Evolutionary conservation across 768 basidiomycete species (phyloP).

Genomic region (Hericium coralloides): DNA sequence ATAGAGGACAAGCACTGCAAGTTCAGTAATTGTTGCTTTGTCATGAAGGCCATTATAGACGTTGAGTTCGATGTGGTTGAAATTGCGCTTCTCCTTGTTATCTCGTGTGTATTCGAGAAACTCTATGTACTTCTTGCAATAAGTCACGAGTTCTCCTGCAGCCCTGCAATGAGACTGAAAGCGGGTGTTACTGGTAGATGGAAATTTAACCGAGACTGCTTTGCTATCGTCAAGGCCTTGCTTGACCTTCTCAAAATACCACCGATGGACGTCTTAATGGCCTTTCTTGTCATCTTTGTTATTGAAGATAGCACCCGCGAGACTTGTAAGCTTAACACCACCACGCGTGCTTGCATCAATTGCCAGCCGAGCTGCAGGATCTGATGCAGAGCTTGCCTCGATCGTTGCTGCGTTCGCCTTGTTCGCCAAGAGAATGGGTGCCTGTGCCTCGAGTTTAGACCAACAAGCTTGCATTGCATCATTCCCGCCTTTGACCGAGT

Average conservation of each 20-base stretch:
- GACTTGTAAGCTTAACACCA: not conserved
- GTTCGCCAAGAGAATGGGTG: slow-evolving; percentile 9
- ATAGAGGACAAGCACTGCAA: too few species aligned
- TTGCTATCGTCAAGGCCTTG: too few species aligned
- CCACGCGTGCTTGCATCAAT: not conserved
- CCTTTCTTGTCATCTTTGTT: slow-evolving; percentile 2
- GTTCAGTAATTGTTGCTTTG: too few species aligned
- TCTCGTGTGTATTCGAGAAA: too few species aligned
- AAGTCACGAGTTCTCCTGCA: slow-evolving; percentile 6
- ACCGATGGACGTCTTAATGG: not conserved
- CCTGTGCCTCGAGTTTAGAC: not conserved
- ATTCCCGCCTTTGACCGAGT: not conserved
- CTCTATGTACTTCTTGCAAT: too few species aligned
- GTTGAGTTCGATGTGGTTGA: too few species aligned
- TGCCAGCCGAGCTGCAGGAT: not conserved
- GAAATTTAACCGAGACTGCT: slow-evolving; percentile 6
- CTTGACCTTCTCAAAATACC: not conserved
- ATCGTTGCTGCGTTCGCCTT: slow-evolving; percentile 2
- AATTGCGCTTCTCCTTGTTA: too few species aligned
- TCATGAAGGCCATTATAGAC: too few species aligned
- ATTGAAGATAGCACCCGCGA: not conserved
- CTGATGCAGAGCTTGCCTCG: not conserved
- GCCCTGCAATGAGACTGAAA: slow-evolving; percentile 15
- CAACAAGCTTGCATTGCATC: not conserved
- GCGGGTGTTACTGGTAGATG: slow-evolving; percentile 18